Conservation (phyloP, 2,329 filamentous ascomycete genomes). For the Teratosphaeria destructans region DNA sequence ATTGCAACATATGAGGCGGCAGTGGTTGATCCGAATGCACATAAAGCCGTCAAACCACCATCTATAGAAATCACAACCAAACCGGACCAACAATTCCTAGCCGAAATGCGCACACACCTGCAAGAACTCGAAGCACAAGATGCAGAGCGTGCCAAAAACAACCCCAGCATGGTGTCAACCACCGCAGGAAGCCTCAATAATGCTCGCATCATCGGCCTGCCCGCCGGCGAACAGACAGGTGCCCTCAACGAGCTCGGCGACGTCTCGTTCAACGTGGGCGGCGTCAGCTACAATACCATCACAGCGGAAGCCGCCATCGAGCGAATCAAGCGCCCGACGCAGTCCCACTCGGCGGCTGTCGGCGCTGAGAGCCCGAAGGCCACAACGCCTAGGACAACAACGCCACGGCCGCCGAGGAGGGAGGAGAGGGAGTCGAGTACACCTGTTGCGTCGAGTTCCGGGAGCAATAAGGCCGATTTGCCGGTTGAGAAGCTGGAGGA, state of each 20-base stretch:
- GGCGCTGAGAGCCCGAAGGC: neutral
- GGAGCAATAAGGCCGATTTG: conserved; percentile 43
- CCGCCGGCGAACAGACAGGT: conserved; percentile 28
- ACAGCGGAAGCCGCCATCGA: conserved; percentile 24
- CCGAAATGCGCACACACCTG: conserved; percentile 45
- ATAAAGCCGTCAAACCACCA: conserved; percentile 16
- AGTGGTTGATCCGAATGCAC: conserved; percentile 24
- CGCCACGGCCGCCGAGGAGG: conserved; percentile 13
- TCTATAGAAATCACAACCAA: conserved; percentile 25
- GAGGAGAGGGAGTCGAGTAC: conserved; percentile 8
- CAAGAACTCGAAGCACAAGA: conserved; percentile 63
- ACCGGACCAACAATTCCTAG: conserved; percentile 24
- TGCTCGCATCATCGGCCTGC: conserved; percentile 12
- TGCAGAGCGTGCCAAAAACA: conserved; percentile 36
- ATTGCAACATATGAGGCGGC: conserved; percentile 20
- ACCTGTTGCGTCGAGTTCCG: conserved; percentile 9
- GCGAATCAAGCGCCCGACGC: conserved; percentile 18
- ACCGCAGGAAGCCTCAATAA: conserved; percentile 2
- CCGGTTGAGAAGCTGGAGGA: conserved; percentile 46
- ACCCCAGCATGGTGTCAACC: neutral
- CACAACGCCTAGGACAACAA: conserved; percentile 3
- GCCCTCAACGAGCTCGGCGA: conserved; percentile 24
- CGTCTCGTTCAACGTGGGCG: conserved; percentile 77
- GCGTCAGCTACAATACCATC: conserved; percentile 55
- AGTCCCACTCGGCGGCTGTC: neutral